These are phyloP conservation scores for Chaetomiaceae sp. DNA, from an alignment of 2,329 filamentous ascomycete genomes.

Conservation along the genomic window DNA sequence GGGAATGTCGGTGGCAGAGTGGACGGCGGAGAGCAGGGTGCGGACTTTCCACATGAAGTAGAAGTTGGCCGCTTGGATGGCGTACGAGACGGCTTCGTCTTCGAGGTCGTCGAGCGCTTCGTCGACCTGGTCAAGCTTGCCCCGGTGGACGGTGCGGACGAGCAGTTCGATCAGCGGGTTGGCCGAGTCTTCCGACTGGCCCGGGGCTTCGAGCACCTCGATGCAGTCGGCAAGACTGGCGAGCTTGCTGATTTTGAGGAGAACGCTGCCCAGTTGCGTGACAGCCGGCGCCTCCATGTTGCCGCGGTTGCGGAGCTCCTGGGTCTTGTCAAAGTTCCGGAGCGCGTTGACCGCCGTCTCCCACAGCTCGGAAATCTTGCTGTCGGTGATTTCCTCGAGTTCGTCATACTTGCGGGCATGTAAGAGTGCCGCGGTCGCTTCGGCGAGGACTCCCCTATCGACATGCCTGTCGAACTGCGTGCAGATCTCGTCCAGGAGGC, in stretches of 20 bases:
- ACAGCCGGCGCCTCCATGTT: conserved; percentile 61
- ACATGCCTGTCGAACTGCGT: conserved; percentile 92
- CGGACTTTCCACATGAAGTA: conserved; percentile 95
- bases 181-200: conserved; percentile 42
- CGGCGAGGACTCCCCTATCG: conserved; percentile 74
- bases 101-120: conserved; percentile 70
- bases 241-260: conserved; percentile 75
- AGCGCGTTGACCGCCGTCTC: conserved; percentile 73
- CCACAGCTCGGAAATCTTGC: conserved; percentile 77
- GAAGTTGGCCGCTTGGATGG: conserved; percentile 70
- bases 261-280: conserved; percentile 63
- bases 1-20: conserved; percentile 49
- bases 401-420: conserved; percentile 84
- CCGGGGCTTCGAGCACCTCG: conserved; percentile 62
- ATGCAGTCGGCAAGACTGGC: conserved; percentile 73
- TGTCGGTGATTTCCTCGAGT: conserved; percentile 75
- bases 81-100: conserved; percentile 68
- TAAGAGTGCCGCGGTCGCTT: conserved; percentile 75
- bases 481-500: conserved; percentile 82
- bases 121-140: conserved; percentile 61
- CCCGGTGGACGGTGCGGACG: conserved; percentile 66
- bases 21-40: conserved; percentile 49
- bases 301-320: conserved; percentile 65
- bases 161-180: conserved; percentile 61
- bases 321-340: conserved; percentile 62